These are phyloP conservation scores for Scleromitrula shiraiana DNA, from an alignment of 2,329 filamentous ascomycete species.

Conservation along the genomic window DNA sequence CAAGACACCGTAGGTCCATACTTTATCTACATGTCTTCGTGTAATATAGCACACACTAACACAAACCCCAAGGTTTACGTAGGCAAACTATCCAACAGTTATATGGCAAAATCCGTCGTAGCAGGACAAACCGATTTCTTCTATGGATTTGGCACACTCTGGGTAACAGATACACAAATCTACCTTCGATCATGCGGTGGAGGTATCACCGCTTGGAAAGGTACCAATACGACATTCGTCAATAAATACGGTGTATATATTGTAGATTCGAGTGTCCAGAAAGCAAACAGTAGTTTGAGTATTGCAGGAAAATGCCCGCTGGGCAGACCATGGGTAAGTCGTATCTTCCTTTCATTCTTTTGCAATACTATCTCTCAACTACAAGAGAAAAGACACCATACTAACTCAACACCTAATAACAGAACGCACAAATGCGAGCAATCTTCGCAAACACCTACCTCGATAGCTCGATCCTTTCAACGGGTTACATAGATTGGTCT, in stretches of 20 bases:
- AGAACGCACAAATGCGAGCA: constrained; percentile 41
- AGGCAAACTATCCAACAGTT: constrained; percentile 58
- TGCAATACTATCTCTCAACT: too few species aligned
- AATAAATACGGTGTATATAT: constrained; percentile 65
- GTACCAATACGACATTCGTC: constrained; percentile 53
- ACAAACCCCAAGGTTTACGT: constrained; percentile 46
- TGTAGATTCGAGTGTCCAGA: constrained; percentile 43
- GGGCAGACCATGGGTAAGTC: constrained; percentile 40
- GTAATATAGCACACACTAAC: too few species aligned
- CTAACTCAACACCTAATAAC: too few species aligned
- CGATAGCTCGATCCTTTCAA: constrained; percentile 40
- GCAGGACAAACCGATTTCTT: constrained; percentile 62
- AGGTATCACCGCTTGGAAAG: constrained; percentile 63
- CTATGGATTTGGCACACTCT: constrained; percentile 53
- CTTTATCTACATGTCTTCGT: too few species aligned
- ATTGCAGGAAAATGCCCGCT: constrained; percentile 39
- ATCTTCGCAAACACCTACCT: constrained; percentile 43
- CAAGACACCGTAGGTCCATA: constrained; percentile 50
- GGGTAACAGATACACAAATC: constrained; percentile 46
- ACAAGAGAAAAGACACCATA: too few species aligned
- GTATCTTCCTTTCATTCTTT: neutral
- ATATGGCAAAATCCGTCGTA: constrained; percentile 52
- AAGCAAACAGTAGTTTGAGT: constrained; percentile 42
- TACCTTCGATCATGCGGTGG: constrained; percentile 54
- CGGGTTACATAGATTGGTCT: constrained; percentile 45